Evolutionary conservation across 768 basidiomycete species (phyloP), one percentile per base, ranked within the genome.

Genomic region (Jaapia argillacea): DNA sequence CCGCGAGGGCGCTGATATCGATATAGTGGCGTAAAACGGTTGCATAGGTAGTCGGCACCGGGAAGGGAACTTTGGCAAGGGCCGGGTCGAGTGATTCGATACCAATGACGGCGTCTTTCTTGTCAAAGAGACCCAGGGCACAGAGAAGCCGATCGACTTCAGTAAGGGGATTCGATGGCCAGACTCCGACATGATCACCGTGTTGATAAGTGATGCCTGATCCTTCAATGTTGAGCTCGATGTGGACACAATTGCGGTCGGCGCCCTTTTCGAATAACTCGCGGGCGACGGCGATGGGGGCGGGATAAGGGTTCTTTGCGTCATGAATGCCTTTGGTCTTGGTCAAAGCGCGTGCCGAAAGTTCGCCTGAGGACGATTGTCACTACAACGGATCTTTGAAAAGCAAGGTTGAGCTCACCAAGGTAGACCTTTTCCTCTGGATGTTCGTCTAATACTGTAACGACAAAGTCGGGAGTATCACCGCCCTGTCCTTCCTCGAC

Each of bases 151-250:
- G 83, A 42, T 88, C 79, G 36, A 98, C 92, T 56, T 98, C 93
- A 37, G 81, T 60, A 48, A 96, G 89, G 5, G 94, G 77, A 65
- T 99, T 99, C 45, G 81, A 79, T 10, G 96, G 94, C 94, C 94
- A 99, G 42, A 99, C 77, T 46, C 91, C 96, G 51, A 96, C 81
- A 57, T 99, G 96, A 60, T 99, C 96, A 43, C 96, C 96, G 47
- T 97, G 92, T 60, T 98, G 94, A 63, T 99, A 99, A n/a, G 84
- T 89, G 55, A 98, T 88, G 28, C 93, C 93, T 35, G 92, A 92
- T 14, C 88, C 89, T 64, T 93, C 89, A 24, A 87, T 91, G 64
- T 81, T 80, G 55, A 99, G 81, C 58, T 98, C 96, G 56, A 93
- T 70, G 57, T 96, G 92, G 16, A 97, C 81, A 57, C 96, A 98